Conservation (phyloP, 257 asterid species). For the Solanum etuberosum region DNA sequence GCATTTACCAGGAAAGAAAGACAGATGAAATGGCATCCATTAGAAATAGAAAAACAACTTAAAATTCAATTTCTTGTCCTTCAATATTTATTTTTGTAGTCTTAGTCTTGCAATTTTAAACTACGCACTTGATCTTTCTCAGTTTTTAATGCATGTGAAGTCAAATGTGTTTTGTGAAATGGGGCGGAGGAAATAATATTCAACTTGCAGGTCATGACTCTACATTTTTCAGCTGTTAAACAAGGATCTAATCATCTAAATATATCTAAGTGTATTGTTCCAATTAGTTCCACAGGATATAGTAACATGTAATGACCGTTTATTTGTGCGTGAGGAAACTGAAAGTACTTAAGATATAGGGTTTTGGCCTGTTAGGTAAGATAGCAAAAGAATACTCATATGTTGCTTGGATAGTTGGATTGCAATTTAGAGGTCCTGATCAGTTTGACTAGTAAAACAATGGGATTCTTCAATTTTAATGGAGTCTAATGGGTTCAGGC, state of each 20-base stretch:
- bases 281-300: neutral
- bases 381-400: neutral
- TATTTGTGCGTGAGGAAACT: neutral
- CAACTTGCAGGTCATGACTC: neutral
- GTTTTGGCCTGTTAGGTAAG: neutral
- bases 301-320: neutral
- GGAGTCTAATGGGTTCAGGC: neutral
- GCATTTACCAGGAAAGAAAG: neutral
- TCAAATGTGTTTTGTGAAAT: neutral
- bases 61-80: neutral
- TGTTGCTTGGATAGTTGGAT: neutral
- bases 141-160: neutral
- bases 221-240: neutral
- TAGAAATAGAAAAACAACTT: neutral
- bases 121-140: neutral
- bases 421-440: neutral
- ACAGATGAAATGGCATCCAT: neutral
- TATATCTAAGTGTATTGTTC: neutral
- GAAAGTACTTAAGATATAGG: neutral
- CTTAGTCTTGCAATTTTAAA: neutral
- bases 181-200: neutral
- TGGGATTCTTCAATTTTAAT: neutral
- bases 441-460: neutral
- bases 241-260: neutral
- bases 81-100: neutral